Conservation (phyloP, 2,329 filamentous ascomycete genomes). For the Didymella arachidicola region DNA sequence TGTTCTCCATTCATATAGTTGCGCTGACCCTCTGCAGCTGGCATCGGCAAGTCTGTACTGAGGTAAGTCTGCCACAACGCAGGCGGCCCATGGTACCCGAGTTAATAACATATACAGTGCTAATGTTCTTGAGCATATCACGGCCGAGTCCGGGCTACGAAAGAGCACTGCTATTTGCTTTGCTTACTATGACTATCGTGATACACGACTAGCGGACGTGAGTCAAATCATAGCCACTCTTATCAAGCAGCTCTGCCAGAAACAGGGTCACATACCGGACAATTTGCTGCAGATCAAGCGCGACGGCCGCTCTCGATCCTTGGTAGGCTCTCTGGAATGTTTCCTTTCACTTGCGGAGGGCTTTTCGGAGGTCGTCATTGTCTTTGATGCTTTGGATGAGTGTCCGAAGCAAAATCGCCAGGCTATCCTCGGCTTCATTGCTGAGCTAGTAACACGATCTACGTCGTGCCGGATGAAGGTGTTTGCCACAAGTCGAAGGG, state of each 20-base stretch:
- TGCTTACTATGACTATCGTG: slow-evolving; percentile 33
- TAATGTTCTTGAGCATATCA: slow-evolving; percentile 33
- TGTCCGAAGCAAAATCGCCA: slow-evolving; percentile 22
- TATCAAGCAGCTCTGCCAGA: slow-evolving; percentile 25
- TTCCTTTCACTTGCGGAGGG: slow-evolving; percentile 18
- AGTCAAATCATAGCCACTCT: slow-evolving; percentile 19
- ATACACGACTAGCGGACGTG: slow-evolving; percentile 16
- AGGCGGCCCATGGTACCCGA: slow-evolving; percentile 14
- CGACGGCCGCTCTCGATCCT: slow-evolving; percentile 19
- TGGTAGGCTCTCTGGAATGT: slow-evolving; percentile 20
- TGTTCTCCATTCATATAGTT: not conserved
- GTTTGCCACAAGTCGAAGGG: slow-evolving; percentile 31
- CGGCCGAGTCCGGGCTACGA: slow-evolving; percentile 13
- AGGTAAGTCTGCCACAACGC: too few relatives aligned
- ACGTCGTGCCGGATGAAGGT: slow-evolving; percentile 22
- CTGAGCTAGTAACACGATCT: slow-evolving; percentile 14
- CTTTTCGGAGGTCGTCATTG: slow-evolving; percentile 15
- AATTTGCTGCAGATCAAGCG: slow-evolving; percentile 19
- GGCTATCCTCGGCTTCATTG: slow-evolving; percentile 21
- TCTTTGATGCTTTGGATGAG: slow-evolving; percentile 29
- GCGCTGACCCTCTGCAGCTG: slow-evolving; percentile 26
- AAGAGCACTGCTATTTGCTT: slow-evolving; percentile 28
- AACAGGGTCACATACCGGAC: slow-evolving; percentile 8
- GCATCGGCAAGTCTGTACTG: slow-evolving; percentile 35
- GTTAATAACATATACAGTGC: slow-evolving; percentile 14